Evolutionary conservation across 139 green algal species (phyloP), one percentile per base, ranked within the genome.

Genomic region (Bryopsis sp.): DNA sequence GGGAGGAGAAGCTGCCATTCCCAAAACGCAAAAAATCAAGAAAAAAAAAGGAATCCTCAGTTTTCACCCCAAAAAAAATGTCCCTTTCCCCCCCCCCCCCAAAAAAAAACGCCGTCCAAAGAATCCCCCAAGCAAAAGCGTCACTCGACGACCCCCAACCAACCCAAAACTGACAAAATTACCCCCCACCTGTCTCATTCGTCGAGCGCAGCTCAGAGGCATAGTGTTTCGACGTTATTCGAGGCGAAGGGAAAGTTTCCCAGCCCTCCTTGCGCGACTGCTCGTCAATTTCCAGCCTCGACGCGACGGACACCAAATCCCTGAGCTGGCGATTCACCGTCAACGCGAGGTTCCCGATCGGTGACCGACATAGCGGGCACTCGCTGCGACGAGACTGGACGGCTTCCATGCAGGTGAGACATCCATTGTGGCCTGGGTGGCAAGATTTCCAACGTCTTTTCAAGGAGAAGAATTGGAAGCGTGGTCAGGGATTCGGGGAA

Each of bases 351-450:
- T 72, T 69, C 35, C 60, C 61, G 67, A 90, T 87, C 5, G 62
- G 43, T 2, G 72, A 67, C 0, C 83, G 74, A 74, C 84, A 90
- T 2, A 89, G 76, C 2, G 84, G 84, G 64, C 84, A 90, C 34
- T 81, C 60, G 1, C 79, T 50, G 19, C 82, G 80, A 28, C 61
- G 61, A n/a, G 59, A 59, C 54, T 84, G 81, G 35, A 88, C 62
- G 59, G 72, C 64, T 0, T 64, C 38, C 58, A 86, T 76, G 74
- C 84, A 90, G 4, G 82, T 70, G 28, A 83, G 38, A 72, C 84
- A 90, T 0, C 74, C 75, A 48, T 90, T 90, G 72, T 90, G 84
- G 0, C 84, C 82, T 88, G 75, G 61, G 57, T 37, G 11, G 34
- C 2, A 62, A 7, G 34, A 64, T 58, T 39, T 7, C 47, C 35